Evolutionary conservation across 257 asterid species (phyloP), one percentile per base, ranked within the genome.

Genomic region (Capsicum chinense): DNA sequence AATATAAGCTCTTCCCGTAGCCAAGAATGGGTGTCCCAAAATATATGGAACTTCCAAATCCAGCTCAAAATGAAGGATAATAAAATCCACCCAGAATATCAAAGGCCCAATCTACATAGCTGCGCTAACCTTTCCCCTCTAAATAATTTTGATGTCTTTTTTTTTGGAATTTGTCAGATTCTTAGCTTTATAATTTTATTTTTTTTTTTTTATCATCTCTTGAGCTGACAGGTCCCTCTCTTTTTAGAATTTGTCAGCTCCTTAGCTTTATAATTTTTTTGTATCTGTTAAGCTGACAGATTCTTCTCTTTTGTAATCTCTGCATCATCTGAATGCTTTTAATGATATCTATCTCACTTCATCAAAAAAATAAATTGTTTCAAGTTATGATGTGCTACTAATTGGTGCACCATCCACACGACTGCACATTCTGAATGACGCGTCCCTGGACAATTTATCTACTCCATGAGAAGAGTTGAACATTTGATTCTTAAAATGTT

Each of bases 391-490:
- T 50, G 42, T 73, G 19, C 44, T 6, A 12, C 80, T 12, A 48
- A 73, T 73, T 73, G 80, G 60, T 73, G 39, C 60, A 48, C 59
- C 80, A 48, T 73, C n/a, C 80, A 10, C 15, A 14, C 3, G n/a
- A 48, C 60, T 73, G 19, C 10, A 73, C 80, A 73, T 19, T 47
- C 60, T 73, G 80, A 73, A 73, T 73, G 80, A 50, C 80, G 59
- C 12, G 50, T 11, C 11, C 59, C 6, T 11, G 80, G 16, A 42
- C 58, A 48, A 48, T 48, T 48, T 73, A 73, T 73, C 42, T n/a
- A 12, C 42, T 48, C 80, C 57, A 44, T 10, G 79, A n/a, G 58
- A 37, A 71, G 79, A 74, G 80, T 74, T 74, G 0, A 6, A 19
- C 62, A 74, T 26, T 76, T 8, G 52, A 54, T 76, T 54, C 63